These are phyloP conservation scores for Miscanthus lutarioriparius DNA, from an alignment of 176 grass and related monocot genomes.

Conservation along the genomic window DNA sequence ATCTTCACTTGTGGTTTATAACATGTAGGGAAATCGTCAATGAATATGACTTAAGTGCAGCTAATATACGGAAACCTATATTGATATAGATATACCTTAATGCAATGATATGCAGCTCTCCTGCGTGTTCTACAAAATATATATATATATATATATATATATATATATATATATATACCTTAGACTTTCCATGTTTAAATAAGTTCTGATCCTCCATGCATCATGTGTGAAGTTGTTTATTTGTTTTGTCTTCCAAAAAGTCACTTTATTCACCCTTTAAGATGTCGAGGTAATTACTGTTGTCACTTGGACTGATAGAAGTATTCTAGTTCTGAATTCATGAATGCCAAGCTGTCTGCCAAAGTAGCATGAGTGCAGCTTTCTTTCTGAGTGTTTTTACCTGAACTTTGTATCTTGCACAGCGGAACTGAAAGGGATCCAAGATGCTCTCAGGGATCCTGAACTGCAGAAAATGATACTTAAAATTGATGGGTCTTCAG, in stretches of 20 bases:
- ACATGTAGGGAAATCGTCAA: neutral
- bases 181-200: neutral
- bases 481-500: constrained; percentile 57
- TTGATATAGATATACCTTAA: neutral
- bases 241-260: neutral
- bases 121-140: too few species aligned
- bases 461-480: constrained; percentile 62
- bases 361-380: neutral
- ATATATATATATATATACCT: neutral
- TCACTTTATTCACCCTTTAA: neutral
- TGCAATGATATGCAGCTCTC: too few species aligned
- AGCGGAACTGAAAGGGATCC: constrained; percentile 60
- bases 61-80: neutral
- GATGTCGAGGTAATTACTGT: neutral
- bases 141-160: too few species aligned
- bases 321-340: neutral
- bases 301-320: constrained; percentile 6
- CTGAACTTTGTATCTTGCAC: constrained; percentile 14
- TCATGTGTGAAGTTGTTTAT: neutral
- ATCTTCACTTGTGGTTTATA: neutral
- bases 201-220: neutral
- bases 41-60: neutral
- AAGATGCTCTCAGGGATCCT: constrained; percentile 56
- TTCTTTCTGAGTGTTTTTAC: neutral
- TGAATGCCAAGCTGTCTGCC: neutral